Percentiles rank a stretch among this genome's conserved stretches.
These are phyloP conservation scores for Scutellaria barbata DNA, from an alignment of 257 asterid species.

Conservation along the genomic window DNA sequence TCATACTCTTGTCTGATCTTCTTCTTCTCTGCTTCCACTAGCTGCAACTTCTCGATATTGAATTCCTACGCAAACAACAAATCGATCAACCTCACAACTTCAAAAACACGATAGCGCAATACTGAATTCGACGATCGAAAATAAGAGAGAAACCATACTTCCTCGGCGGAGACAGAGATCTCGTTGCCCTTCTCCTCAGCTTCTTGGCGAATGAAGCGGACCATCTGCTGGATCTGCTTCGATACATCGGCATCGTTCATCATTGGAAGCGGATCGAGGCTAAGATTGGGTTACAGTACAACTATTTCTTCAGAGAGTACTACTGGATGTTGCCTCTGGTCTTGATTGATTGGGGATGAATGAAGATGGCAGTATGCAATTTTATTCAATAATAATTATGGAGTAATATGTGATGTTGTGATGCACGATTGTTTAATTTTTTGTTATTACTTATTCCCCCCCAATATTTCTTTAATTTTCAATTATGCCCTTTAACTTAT, in stretches of 20 bases:
- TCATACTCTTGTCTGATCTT: conserved; percentile 94
- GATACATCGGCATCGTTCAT: conserved; percentile 96
- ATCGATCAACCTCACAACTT: conserved; percentile 15
- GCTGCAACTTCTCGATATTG: conserved; percentile 95
- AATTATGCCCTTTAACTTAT: no score
- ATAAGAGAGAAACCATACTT: conserved; percentile 46
- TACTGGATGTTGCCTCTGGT: background rate
- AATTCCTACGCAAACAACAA: conserved; percentile 63
- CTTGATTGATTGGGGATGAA: background rate
- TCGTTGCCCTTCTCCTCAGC: conserved; percentile 98
- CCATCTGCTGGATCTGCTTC: conserved; percentile 99
- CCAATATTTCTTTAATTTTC: no score
- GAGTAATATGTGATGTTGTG: conserved; percentile 22
- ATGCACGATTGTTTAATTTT: conserved; percentile 17
- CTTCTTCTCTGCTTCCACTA: conserved; percentile 98
- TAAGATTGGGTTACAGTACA: conserved; percentile 7
- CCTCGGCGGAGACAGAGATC: conserved; percentile 96
- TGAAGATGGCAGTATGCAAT: background rate
- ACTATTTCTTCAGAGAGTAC: background rate
- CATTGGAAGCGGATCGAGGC: conserved; percentile 44
- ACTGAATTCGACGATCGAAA: conserved; percentile 16
- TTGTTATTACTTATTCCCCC: no score
- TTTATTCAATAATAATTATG: background rate
- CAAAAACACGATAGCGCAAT: conserved; percentile 2
- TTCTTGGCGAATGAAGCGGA: conserved; percentile 96